Base-by-base conservation (phyloP, 2,329 filamentous ascomycete genomes). In the Aspergillus calidoustus region DNA sequence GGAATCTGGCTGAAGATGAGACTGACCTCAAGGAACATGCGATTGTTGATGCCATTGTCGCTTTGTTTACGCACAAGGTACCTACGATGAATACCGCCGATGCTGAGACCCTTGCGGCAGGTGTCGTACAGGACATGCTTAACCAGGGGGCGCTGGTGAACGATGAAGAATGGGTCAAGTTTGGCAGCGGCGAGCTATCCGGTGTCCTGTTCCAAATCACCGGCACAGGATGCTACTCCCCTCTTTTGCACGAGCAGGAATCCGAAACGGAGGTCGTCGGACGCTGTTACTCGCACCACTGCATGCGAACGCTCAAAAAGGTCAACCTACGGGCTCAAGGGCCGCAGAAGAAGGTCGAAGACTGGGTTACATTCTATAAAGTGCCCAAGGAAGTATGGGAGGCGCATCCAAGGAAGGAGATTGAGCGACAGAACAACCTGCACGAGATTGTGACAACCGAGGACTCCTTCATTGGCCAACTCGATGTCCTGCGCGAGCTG, bases 21-120 rank as follows among this genome's bases (percentile, higher is more conserved):
- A 88, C 89, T 11, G 93, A 99, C 76, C 80, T 99, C 51, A 93
- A 91, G 73, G 87, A 91, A 72, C 91, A 92, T 71, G 89, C 91
- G 1, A 88, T 99, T 55, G 89, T 92, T 61, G 93, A 98, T 68
- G 93, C 92, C 2, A 83, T 99, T 47, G 89, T 97, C 47, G 91
- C 89, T 31, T 82, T 99, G 7, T 98, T 99, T 75, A 96, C 92
- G 1, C 87, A 91, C 78, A 98, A 97, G 77, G 93, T 99, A 0
- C 93, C 95, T 0, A 99, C 93, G 0, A 97, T 99, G 92, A 98
- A 99, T 70, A 94, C 95, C 47, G 93, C 94, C 6, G 96, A 99
- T 81, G 95, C 95, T 0, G 95, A 99, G 75, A 90, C 89, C 1
- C 82, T 99, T 55, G 92, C 91, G 64, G 86, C 87, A 61, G 87